Base-by-base conservation (phyloP, 1,284 basidiomycete species). In the Meira nashicola region DNA sequence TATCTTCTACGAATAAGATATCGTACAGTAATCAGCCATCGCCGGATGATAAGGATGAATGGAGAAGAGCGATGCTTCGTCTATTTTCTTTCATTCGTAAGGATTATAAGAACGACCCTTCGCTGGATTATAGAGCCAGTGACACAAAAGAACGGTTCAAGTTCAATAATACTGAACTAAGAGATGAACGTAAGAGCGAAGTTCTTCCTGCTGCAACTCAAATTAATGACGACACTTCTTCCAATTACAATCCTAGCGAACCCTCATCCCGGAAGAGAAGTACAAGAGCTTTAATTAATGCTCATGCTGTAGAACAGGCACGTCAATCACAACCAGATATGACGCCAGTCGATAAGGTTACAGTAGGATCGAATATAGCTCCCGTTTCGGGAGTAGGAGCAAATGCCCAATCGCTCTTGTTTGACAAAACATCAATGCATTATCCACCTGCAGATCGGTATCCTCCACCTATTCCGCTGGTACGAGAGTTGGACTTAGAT, bases 381-480 rank as follows among this genome's bases (percentile, higher is more conserved):
- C 46, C 46, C 25, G 46, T 5, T 21, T 48, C 23, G 9, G 44
- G 44, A 8, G 23, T 21, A 10, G 44, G 44, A 14, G 12, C 25
- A 12, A 17, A 37, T 37, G 17, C 38, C 3, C 4, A 9, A 25
- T 17, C 5, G 21, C 21, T 48, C 12, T 33, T 7, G 19, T 53
- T 53, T 53, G 50, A 53, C 5, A 17, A 37, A 17, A 53, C 50
- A 17, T 4, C 5, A 23, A 53, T 53, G 11, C 23, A 8, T 4
- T 53, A 53, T 15, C 50, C 50, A n/a, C 50, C 50, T 6, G 37
- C 23, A 25, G 50, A 53, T 17, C 40, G 17, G 7, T 53, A 53
- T 23, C 50, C 50, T 41, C 50, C 50, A 11, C 50, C 50, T 14
- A 19, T 15, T 4, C 50, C 50, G 15, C 3, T 41, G 14, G 28